Conservation (phyloP, 352 stramenopile species). For the Sclerospora graminicola region DNA sequence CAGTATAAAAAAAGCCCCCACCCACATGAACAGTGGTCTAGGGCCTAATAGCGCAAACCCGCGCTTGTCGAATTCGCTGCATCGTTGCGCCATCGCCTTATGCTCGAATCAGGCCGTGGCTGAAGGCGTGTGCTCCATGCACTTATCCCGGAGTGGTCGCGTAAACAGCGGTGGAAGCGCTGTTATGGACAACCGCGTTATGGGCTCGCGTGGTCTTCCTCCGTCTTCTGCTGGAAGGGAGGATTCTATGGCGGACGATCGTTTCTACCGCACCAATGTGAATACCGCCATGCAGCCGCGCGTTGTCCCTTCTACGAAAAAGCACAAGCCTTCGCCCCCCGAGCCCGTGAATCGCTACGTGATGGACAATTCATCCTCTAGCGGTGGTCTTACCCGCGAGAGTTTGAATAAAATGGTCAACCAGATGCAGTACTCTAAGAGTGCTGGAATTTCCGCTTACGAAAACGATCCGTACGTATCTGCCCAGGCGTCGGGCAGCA, state of each 20-base stretch:
- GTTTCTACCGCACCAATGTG: conserved; percentile 36
- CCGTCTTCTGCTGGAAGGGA: conserved; percentile 9
- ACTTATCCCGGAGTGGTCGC: conserved; percentile 39
- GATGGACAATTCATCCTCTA: conserved; percentile 15
- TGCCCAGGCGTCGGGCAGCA: conserved; percentile 29
- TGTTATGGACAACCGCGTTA: conserved; percentile 13
- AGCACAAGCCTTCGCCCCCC: conserved; percentile 43
- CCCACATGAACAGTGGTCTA: too few relatives aligned
- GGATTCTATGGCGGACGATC: conserved; percentile 30
- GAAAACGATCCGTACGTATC: conserved; percentile 55
- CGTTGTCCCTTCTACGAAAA: conserved; percentile 33
- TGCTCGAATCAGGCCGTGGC: conserved; percentile 71
- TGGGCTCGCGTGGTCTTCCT: conserved; percentile 4
- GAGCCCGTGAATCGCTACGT: conserved; percentile 42
- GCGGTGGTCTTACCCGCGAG: conserved; percentile 35
- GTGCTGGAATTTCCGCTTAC: conserved; percentile 30
- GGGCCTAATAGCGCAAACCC: too few relatives aligned
- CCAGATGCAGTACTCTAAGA: conserved; percentile 41
- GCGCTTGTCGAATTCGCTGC: conserved; percentile 41
- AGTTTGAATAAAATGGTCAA: conserved; percentile 44
- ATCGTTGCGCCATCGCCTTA: conserved; percentile 66
- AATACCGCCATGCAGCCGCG: conserved; percentile 55
- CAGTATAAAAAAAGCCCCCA: too few relatives aligned
- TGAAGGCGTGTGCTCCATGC: conserved; percentile 66
- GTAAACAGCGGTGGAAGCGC: conserved; percentile 9